Percentiles rank a stretch among this genome's conserved stretches.
phyloP scores from a whole-genome alignment of 2,329 filamentous ascomycete genomes.

The Salinomyces thailandicus region DNA sequence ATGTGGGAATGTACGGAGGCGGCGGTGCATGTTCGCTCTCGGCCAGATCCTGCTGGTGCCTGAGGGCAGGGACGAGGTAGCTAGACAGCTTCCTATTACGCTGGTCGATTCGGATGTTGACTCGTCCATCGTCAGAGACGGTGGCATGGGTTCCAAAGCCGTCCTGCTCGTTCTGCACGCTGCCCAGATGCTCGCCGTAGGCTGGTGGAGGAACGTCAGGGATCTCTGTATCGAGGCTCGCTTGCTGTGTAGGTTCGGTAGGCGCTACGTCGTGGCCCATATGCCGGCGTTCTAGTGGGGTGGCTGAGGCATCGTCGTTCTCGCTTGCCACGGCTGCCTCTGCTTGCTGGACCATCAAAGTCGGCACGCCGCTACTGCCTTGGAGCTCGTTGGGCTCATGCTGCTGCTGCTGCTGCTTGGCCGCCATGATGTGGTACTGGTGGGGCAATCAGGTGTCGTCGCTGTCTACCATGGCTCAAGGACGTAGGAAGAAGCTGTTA shows the following conservation, averaged over 20 bases:
- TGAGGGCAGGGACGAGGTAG: conserved; percentile 55
- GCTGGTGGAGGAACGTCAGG: conserved; percentile 27
- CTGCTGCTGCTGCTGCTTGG: background rate
- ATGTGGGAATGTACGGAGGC: conserved; percentile 63
- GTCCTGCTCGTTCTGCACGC: conserved; percentile 28
- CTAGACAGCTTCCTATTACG: conserved; percentile 55
- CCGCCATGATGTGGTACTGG: conserved; percentile 2
- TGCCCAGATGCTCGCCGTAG: conserved; percentile 30
- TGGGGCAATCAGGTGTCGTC: background rate
- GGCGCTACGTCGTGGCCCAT: conserved; percentile 19
- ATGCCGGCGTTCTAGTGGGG: conserved; percentile 13
- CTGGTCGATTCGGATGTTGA: conserved; percentile 71
- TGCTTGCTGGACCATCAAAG: conserved; percentile 21
- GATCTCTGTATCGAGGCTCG: background rate
- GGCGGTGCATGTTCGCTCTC: conserved; percentile 42
- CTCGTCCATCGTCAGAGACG: conserved; percentile 55
- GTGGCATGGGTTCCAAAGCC: conserved; percentile 31
- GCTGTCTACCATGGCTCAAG: no score
- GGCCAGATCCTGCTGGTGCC: conserved; percentile 42
- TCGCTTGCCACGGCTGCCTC: conserved; percentile 17
- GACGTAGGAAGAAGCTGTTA: no score
- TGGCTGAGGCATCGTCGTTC: conserved; percentile 8
- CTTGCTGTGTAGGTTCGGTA: background rate
- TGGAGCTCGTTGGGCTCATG: background rate
- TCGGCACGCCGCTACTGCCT: conserved; percentile 7